phyloP scores from a whole-genome alignment of 2,329 filamentous ascomycete genomes.

The Ceratocystis cacaofunesta region DNA sequence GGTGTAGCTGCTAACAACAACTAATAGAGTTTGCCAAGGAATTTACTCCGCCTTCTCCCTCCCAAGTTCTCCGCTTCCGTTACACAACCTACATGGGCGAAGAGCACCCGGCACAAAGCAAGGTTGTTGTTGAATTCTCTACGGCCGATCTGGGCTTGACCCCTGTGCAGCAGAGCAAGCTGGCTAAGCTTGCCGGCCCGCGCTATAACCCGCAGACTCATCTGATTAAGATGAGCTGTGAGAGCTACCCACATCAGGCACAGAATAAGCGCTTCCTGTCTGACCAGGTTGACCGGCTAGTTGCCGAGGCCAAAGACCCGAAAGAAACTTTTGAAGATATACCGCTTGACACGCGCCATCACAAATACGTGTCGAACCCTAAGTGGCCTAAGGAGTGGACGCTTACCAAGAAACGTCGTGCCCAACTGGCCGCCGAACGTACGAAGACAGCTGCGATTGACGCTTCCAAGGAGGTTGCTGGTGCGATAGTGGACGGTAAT shows the following conservation, averaged over 20 bases:
- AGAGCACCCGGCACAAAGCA: conserved; percentile 74
- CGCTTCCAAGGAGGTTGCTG: conserved; percentile 35
- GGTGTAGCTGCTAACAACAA: too few relatives aligned
- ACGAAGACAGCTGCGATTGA: conserved; percentile 39
- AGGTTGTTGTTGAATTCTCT: conserved; percentile 86
- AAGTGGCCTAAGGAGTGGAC: conserved; percentile 74
- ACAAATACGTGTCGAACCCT: conserved; percentile 49
- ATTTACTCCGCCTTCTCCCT: conserved; percentile 53
- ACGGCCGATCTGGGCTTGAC: conserved; percentile 58
- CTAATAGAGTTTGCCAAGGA: conserved; percentile 62
- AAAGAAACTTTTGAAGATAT: conserved; percentile 76
- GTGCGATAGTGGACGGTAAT: conserved; percentile 44
- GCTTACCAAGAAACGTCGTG: conserved; percentile 53
- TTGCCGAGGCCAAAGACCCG: conserved; percentile 62
- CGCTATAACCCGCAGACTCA: conserved; percentile 79
- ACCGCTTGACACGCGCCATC: conserved; percentile 72
- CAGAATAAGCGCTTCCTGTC: conserved; percentile 95
- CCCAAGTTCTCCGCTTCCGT: conserved; percentile 74
- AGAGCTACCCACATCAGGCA: conserved; percentile 72
- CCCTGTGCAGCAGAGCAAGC: conserved; percentile 55
- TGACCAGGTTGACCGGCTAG: conserved; percentile 57
- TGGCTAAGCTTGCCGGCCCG: conserved; percentile 72
- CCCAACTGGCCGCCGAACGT: conserved; percentile 49
- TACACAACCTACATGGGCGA: conserved; percentile 97
- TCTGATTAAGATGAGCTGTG: conserved; percentile 77